Evolutionary conservation across 768 basidiomycete species (phyloP), one percentile per base, ranked within the genome.

Genomic region (Lanmaoa pseudosensibilis): DNA sequence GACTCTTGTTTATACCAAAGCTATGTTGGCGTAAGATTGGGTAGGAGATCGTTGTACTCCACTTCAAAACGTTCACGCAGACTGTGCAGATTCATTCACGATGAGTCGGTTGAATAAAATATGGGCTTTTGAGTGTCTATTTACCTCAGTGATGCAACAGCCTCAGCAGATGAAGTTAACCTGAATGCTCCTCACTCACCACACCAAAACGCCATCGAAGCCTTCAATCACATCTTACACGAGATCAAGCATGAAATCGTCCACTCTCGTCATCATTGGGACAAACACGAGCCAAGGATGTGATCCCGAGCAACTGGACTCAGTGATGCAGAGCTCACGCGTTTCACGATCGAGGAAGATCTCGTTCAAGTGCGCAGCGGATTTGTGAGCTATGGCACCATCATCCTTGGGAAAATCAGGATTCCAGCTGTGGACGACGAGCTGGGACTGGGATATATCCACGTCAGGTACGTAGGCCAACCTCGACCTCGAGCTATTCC

Each of bases 361-460:
- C 73, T 81, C 44, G 74, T 79, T 15, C 62, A 72, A 59, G 68
- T 78, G 32, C 76, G 87, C 53, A 85, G 81, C 63, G 87, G 79
- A 5, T 58, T 71, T 37, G 85, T 84, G 34, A 78, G 84, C 55
- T 84, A 91, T 68, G 90, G 90, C 16, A 82, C 79, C 11, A 82
- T 91, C 54, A 81, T 92, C 57, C 69, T 92, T 12, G 89, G 90
- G 27, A 90, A 92, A 78, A 81, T 91, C 68, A 81, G 80, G 62
- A 77, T 91, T 44, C 86, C 87, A 9, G 86, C 81, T 21, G 74
- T 90, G 51, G 75, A 81, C 8, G 88, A 89, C 64, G 74, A 82
- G 63, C 19, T 62, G 32, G 87, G 88, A 30, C 76, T 77, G 62
- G 88, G 88, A 12, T 89, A 79, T 64, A 63, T 90, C 51, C 88